Percentiles rank a stretch among this genome's conserved stretches.
These are phyloP conservation scores for Fraxinus xanthoxyloides DNA, from an alignment of 305 asterid genomes.

Conservation along the genomic window DNA sequence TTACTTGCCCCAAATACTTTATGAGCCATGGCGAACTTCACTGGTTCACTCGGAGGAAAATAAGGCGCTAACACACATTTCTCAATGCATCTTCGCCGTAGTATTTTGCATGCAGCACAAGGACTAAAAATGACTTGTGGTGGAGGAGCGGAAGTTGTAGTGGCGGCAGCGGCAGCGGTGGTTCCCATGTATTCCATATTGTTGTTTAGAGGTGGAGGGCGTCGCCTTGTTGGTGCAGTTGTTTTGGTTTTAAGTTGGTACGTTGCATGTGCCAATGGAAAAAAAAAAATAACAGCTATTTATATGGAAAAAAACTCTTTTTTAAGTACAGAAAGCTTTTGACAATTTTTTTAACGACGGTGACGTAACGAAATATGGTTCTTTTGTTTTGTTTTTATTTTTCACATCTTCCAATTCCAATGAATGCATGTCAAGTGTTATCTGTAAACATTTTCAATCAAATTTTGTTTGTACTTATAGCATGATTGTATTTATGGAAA, in stretches of 20 bases:
- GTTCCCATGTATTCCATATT: not conserved
- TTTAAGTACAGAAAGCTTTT: no score
- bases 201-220: not conserved
- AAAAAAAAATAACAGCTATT: not conserved
- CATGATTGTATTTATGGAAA: no score
- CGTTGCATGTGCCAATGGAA: not conserved
- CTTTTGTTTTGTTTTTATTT: no score
- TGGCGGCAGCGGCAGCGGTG: not conserved
- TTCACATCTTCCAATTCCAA: no score
- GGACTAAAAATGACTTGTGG: constrained; percentile 40
- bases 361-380: no score
- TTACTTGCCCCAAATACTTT: constrained; percentile 72
- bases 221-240: not conserved
- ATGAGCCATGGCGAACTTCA: constrained; percentile 62
- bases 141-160: constrained; percentile 9
- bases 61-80: constrained; percentile 57
- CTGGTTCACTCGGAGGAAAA: constrained; percentile 61
- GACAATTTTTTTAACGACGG: no score
- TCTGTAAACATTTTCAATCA: no score
- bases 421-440: no score
- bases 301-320: no score
- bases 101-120: constrained; percentile 79
- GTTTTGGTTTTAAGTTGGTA: not conserved
- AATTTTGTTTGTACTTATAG: no score
- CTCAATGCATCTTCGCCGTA: constrained; percentile 64